Evolutionary conservation across 2,329 filamentous ascomycete species (phyloP), one percentile per base, ranked within the genome.

Genomic region (Dactylonectria estremocensis): DNA sequence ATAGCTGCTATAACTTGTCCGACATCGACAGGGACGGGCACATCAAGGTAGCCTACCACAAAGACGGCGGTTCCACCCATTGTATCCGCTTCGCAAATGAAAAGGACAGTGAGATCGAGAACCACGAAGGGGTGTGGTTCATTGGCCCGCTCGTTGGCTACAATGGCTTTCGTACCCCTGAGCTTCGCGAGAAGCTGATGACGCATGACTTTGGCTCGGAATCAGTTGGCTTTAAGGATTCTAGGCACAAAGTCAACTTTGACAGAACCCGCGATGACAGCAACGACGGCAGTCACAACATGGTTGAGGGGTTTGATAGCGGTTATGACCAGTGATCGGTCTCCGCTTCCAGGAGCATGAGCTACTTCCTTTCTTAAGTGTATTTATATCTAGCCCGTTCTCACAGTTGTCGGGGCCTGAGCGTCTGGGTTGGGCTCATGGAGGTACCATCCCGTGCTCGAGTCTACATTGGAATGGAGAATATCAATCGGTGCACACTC

Each of bases 11-110:
- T 28, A 28, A 28, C 24, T 28, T 28, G 24, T 28, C 24, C 24
- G 24, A 28, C 24, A 28, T 28, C 24, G 24, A 67, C 1, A 69
- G 72, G 1, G 67, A 54, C 9, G 61, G 72, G 10, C 79, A 79
- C 14, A 77, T 79, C 46, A 82, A 81, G 75, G 68, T 82, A 1
- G 78, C 82, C 7, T 82, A 82, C 69, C 80, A 82, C 69, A 82
- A 82, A 70, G 80, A 82, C 54, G 76, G 76, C 6, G 67, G 49
- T 2, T 67, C 62, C 11, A 82, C 80, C 16, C 80, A 82, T 67
- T 77, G 73, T 55, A 81, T 82, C 74, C 79, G 81, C 14, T 80
- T 81, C 60, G 77, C 70, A 6, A 69, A 66, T 14, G 64, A 62
- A 0, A 64, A 54, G 1, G 77, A 78, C 6, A 76, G 75, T 3